phyloP scores from a whole-genome alignment of 805 yeast genomes.

The Yarrowia deformans region DNA sequence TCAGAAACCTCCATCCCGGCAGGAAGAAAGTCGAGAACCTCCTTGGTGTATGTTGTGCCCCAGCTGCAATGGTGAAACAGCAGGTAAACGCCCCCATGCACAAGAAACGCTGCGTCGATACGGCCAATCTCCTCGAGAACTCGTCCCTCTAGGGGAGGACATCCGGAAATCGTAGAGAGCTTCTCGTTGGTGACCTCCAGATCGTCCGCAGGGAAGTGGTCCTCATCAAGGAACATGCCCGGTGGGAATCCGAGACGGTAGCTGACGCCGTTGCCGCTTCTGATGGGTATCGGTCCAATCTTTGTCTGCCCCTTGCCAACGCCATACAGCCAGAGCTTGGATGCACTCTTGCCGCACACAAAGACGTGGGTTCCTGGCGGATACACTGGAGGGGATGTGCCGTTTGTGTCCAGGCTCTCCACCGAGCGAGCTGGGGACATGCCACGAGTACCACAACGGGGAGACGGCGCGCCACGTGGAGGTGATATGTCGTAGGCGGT shows the following conservation, averaged over 20 bases:
- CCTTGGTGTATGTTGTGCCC: constrained; percentile 7
- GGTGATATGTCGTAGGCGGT: neutral
- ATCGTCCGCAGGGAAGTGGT: neutral
- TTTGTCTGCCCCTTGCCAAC: neutral
- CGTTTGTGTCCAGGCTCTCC: neutral
- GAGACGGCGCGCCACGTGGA: neutral
- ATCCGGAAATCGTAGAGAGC: neutral
- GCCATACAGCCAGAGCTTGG: constrained; percentile 5
- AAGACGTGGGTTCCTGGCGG: constrained; percentile 6
- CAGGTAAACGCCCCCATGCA: constrained; percentile 6
- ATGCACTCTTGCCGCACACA: constrained; percentile 1
- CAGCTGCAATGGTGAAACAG: constrained; percentile 8
- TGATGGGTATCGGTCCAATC: constrained; percentile 4
- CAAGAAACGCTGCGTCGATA: neutral
- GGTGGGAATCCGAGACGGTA: constrained; percentile 12
- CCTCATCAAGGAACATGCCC: constrained; percentile 15
- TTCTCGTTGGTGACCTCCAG: neutral
- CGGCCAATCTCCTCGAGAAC: constrained; percentile 4
- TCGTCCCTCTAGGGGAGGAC: constrained; percentile 5
- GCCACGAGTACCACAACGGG: no score
- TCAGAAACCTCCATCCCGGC: neutral
- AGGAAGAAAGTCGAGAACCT: constrained; percentile 3
- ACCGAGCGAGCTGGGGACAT: neutral
- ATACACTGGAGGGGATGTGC: neutral
- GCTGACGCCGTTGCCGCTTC: neutral